phyloP scores from a whole-genome alignment of 257 asterid species.

The Solanum bulbocastanum region DNA sequence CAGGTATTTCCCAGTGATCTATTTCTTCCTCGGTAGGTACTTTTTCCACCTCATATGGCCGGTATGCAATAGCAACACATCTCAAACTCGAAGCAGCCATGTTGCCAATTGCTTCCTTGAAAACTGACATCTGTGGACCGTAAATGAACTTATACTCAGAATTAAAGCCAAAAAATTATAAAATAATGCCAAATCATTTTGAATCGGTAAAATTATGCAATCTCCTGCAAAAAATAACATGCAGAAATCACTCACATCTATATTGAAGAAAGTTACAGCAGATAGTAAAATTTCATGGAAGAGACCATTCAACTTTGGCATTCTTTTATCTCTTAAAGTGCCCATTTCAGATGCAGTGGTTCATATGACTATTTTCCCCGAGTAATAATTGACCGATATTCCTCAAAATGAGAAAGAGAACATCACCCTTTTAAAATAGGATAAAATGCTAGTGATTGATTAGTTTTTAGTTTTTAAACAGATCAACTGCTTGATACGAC shows the following conservation, averaged over 20 bases:
- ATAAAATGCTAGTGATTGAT: neutral
- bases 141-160: neutral
- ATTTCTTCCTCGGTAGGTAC: constrained; percentile 73
- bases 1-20: constrained; percentile 74
- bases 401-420: neutral
- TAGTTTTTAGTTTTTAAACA: neutral
- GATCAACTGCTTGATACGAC: neutral
- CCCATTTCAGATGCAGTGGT: neutral
- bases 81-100: constrained; percentile 86
- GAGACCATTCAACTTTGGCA: neutral
- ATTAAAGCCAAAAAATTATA: neutral
- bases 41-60: constrained; percentile 30
- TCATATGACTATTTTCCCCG: neutral
- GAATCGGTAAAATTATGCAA: neutral
- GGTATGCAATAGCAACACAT: constrained; percentile 88
- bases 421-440: neutral
- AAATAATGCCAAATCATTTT: neutral
- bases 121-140: constrained; percentile 33
- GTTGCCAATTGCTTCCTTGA: constrained; percentile 57
- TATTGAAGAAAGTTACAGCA: neutral
- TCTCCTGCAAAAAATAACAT: neutral
- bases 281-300: neutral
- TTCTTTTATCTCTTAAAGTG: neutral
- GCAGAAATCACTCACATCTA: neutral
- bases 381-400: neutral